A percentile compares a stretch with the other conserved stretches of the same genome.
phyloP scores from a whole-genome alignment of 208 protist genomes.

The Lotmaria passim region DNA sequence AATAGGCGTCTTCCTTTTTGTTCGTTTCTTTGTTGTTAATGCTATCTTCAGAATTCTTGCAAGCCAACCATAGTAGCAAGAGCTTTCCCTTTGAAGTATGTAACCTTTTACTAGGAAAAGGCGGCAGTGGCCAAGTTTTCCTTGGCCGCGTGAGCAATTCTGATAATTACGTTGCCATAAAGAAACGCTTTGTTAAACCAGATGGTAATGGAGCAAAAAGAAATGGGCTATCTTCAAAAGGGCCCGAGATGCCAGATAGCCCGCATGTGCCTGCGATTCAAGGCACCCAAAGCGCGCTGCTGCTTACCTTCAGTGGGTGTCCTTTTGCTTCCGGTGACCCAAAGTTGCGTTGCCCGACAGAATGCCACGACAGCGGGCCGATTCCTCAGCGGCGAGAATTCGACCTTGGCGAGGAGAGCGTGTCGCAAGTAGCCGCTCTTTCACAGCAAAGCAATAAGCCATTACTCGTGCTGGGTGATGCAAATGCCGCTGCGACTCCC shows the following conservation, averaged over 20 bases:
- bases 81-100: conserved; percentile 72
- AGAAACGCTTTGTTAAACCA: conserved; percentile 52
- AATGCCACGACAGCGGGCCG: background rate
- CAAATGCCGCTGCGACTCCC: background rate
- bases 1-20: conserved; percentile 10
- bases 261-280: background rate
- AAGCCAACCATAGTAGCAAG: background rate
- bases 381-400: conserved; percentile 22
- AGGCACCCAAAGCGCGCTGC: background rate
- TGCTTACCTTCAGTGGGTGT: background rate
- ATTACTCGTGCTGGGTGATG: background rate
- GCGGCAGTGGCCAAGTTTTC: conserved; percentile 77
- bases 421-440: conserved; percentile 32
- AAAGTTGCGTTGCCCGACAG: background rate
- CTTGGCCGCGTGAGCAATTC: conserved; percentile 49
- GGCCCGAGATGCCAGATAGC: background rate
- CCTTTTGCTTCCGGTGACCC: background rate
- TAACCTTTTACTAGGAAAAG: conserved; percentile 73
- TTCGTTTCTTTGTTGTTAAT: conserved; percentile 9
- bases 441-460: conserved; percentile 20
- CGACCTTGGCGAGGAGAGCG: conserved; percentile 43
- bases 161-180: conserved; percentile 67
- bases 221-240: background rate
- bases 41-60: background rate
- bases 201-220: background rate